Evolutionary conservation across 2,329 filamentous ascomycete genomes (phyloP), one percentile per base, ranked within the genome.

Genomic region (Alternaria sp.): DNA sequence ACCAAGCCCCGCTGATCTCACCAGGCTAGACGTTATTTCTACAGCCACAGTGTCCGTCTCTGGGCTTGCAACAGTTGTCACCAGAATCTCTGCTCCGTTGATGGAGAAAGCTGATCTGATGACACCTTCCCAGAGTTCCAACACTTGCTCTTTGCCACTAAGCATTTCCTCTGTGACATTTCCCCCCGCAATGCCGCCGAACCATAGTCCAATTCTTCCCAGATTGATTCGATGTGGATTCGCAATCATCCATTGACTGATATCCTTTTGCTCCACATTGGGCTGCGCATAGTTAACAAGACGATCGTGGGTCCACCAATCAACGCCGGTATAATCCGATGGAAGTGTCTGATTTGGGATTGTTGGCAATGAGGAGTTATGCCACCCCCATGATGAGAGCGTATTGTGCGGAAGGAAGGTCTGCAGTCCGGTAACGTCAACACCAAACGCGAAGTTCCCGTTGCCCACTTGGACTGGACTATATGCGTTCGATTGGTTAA

Each of bases 161-260:
- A 85, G 69, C 13, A 75, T 67, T 14, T 76, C 68, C 58, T 84
- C 82, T 1, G 72, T 79, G 9, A 83, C 72, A 57, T 79, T 72
- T 0, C 57, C 41, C 1, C 67, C 74, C 2, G 71, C 72, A 62
- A 84, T 84, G 1, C 67, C 75, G 3, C 73, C 72, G 61, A 83
- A 85, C 54, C 76, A 77, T 29, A 85, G 69, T 3, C 83, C 83
- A 9, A 85, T 76, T 3, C 76, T 78, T 3, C 77, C 83, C 1
- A 85, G 62, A 58, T 85, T 85, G 17, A 84, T 71, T 5, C 83
- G 75, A 63, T 85, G 82, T 0, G 83, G 83, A 60, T 85, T 85
- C 54, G 78, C 77, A 29, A 84, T 84, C 21, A 86, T 70, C 84
- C 84, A 86, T 56, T 85, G 80, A 3, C 81, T 82, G 26, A 81